Base-by-base conservation (phyloP, 192 early-diverging fungal species). In the Entophlyctis luteolus region DNA sequence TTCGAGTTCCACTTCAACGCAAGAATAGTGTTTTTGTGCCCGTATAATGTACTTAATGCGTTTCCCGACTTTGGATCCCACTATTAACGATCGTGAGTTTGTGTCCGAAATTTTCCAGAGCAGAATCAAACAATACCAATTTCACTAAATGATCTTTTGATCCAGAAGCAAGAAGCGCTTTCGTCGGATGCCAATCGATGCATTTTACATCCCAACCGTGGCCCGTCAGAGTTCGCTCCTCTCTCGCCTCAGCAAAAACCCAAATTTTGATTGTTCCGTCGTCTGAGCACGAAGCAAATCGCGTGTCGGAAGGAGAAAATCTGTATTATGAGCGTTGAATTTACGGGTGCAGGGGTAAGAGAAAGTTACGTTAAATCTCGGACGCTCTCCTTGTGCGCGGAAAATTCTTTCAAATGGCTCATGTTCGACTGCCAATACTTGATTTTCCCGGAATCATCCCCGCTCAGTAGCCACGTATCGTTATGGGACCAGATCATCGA, bases 341-440 rank as follows among this genome's bases (percentile, higher is more conserved):
- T 42, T 28, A 18, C 22, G 3, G 48, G 16, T 20, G 38, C 32
- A 23, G 33, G 28, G 32, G 18, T 34, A 35, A 18, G 14, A 28
- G 10, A 37, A 18, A 59, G n/a, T 59, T 6, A 89, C 75, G 89
- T 84, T 38, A 95, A 59, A 78, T 91, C 94, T n/a, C 94, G 82
- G 28, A 97, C 90, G 0, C 88, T 86, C 73, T 92, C 88, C 68
- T 90, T 90, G 72, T 98, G 96, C 0, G 87, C 96, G 47, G 83
- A 78, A 54, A 96, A 85, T 42, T 87, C 84, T 58, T 97, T 93
- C 25, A 98, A 75, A 66, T 95, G 92, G 72, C 90, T 93, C 86
- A 99, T 88, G 65, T 95, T 98, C 29, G 89, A 89, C 76, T 95
- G 91, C 94, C 95, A 99, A 73, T 98, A 99, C 73, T 99, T 99